Evolutionary conservation across 805 yeast genomes (phyloP).

Genomic region (Starmerella stigmatis): DNA sequence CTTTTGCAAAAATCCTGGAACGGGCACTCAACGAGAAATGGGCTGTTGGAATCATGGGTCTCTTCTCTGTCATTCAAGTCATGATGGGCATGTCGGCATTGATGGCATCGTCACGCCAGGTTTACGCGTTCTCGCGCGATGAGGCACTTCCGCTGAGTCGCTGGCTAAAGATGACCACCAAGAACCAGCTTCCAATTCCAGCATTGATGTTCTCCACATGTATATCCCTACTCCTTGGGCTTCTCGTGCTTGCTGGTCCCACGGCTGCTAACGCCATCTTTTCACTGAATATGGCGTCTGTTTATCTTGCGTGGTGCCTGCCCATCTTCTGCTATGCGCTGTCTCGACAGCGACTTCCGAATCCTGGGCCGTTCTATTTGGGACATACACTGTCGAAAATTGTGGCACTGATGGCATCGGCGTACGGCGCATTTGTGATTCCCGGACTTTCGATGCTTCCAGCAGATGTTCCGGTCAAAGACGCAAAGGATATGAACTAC

Average conservation of each 20-base stretch:
- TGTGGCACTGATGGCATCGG: slow-evolving; percentile 39
- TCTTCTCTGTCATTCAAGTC: slow-evolving; percentile 51
- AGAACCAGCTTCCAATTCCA: slow-evolving; percentile 47
- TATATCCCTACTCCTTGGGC: slow-evolving; percentile 43
- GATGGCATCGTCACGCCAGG: slow-evolving; percentile 57
- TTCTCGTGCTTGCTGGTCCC: slow-evolving; percentile 45
- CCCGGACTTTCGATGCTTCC: slow-evolving; percentile 54
- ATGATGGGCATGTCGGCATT: slow-evolving; percentile 56
- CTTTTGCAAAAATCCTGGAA: slow-evolving; percentile 52
- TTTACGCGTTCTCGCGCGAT: slow-evolving; percentile 70
- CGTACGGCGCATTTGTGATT: slow-evolving; percentile 45
- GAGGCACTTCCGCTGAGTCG: slow-evolving; percentile 57
- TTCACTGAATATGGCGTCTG: slow-evolving; percentile 52
- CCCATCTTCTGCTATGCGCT: slow-evolving; percentile 44
- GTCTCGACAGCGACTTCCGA: slow-evolving; percentile 30
- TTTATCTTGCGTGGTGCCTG: slow-evolving; percentile 51
- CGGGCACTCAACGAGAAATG: slow-evolving; percentile 55
- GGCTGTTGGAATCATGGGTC: slow-evolving; percentile 53
- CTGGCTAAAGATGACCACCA: slow-evolving; percentile 41
- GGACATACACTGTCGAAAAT: slow-evolving; percentile 41
- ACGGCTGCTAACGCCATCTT: slow-evolving; percentile 58
- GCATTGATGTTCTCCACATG: slow-evolving; percentile 49
- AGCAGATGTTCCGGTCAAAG: slow-evolving; percentile 28
- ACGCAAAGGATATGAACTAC: slow-evolving; percentile 49
- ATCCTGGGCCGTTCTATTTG: slow-evolving; percentile 56